phyloP scores from a whole-genome alignment of 768 basidiomycete genomes.

The Lactifluus volemus region DNA sequence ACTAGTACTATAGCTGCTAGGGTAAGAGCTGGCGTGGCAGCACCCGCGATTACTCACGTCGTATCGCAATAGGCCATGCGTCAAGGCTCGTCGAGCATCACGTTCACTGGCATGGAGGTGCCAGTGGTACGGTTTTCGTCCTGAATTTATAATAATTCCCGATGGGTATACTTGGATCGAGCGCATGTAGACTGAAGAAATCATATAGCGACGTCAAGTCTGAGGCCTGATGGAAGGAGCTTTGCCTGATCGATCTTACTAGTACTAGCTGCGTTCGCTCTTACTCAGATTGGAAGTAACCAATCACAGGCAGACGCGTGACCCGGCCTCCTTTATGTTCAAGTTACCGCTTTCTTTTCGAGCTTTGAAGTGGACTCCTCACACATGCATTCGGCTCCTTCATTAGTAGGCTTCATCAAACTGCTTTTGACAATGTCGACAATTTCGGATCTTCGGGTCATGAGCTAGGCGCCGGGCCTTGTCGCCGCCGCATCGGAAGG shows the following conservation, averaged over 20 bases:
- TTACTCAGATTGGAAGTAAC: too few relatives aligned
- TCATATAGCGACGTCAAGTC: not conserved
- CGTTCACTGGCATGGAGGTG: too few relatives aligned
- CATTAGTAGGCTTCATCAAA: not conserved
- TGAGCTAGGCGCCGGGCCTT: too few relatives aligned
- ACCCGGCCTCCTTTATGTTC: too few relatives aligned
- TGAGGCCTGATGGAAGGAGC: not conserved
- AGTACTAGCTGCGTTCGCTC: too few relatives aligned
- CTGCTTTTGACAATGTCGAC: slow-evolving; percentile 65
- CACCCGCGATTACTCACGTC: too few relatives aligned
- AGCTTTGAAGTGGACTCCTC: not conserved
- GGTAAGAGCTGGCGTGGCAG: not conserved
- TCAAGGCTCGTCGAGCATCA: not conserved
- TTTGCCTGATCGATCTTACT: too few relatives aligned
- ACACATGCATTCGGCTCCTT: not conserved
- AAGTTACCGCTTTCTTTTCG: too few relatives aligned
- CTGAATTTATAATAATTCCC: too few relatives aligned
- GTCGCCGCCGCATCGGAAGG: slow-evolving; percentile 23
- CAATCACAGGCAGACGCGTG: too few relatives aligned
- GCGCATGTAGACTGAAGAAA: not conserved
- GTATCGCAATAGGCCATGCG: too few relatives aligned
- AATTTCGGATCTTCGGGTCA: slow-evolving; percentile 73
- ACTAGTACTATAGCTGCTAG: not conserved
- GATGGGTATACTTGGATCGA: not conserved
- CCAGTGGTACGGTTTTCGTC: too few relatives aligned